Conservation (phyloP, 768 basidiomycete genomes). For the Hemileccinum impolitum region DNA sequence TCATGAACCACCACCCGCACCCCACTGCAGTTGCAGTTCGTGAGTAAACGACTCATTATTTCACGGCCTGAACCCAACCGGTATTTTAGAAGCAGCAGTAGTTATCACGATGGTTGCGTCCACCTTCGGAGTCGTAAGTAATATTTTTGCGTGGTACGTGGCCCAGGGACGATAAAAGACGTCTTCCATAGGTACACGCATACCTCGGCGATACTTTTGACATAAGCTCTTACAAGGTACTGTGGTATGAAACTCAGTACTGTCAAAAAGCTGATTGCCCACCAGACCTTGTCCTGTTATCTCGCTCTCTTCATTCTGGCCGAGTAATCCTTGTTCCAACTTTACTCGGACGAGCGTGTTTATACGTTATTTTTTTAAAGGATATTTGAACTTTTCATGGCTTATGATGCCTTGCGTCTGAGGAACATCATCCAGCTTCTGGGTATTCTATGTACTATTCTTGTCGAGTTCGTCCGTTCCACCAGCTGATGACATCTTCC, state of each 20-base stretch:
- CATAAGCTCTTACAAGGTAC: conserved; percentile 51
- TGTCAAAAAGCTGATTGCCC: conserved; percentile 11
- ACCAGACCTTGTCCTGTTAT: conserved; percentile 78
- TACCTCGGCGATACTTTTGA: conserved; percentile 19
- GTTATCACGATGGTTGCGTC: conserved; percentile 74
- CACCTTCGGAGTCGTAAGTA: conserved; percentile 60
- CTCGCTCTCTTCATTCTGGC: conserved; percentile 80
- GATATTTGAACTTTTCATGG: conserved; percentile 76
- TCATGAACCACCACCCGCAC: conserved; percentile 1
- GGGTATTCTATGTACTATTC: conserved; percentile 60
- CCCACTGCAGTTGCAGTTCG: conserved; percentile 51
- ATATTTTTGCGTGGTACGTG: background rate
- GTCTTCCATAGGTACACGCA: conserved; percentile 46
- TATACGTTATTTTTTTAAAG: conserved; percentile 36
- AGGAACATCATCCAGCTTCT: conserved; percentile 78
- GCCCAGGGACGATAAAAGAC: conserved; percentile 4
- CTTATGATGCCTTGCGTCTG: conserved; percentile 74
- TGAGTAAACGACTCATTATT: conserved; percentile 37
- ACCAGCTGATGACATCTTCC: conserved; percentile 5
- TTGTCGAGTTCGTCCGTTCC: background rate
- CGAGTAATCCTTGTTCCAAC: conserved; percentile 49
- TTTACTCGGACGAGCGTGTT: background rate
- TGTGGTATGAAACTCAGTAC: background rate
- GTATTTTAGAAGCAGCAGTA: conserved; percentile 60
- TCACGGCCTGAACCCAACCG: conserved; percentile 1